A percentile compares a stretch with the other conserved stretches of the same genome.
These are phyloP conservation scores for Scleromitrula shiraiana DNA, from an alignment of 2,329 filamentous ascomycete species.

Conservation along the genomic window DNA sequence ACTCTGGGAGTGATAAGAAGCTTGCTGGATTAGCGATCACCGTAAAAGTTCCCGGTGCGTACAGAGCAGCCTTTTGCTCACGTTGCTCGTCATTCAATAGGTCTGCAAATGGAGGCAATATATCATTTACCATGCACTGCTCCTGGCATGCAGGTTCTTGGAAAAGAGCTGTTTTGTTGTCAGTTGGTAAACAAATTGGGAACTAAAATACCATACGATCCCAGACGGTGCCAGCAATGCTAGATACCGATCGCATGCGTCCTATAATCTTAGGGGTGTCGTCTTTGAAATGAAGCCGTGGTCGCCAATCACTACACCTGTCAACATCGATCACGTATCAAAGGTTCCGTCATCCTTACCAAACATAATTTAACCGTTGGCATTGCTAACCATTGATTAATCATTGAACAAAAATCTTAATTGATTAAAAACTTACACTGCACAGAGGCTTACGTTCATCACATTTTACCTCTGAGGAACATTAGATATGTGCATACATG, in stretches of 20 bases:
- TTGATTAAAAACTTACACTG: background rate
- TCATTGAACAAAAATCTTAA: background rate
- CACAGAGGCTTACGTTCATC: background rate
- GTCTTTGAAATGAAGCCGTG: slow-evolving; percentile 45
- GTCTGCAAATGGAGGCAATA: slow-evolving; percentile 44
- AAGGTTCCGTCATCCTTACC: background rate
- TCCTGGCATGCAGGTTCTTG: background rate
- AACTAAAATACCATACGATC: slow-evolving; percentile 38
- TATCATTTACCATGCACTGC: slow-evolving; percentile 30
- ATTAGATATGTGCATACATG: background rate
- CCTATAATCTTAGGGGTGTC: slow-evolving; percentile 43
- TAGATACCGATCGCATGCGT: slow-evolving; percentile 44
- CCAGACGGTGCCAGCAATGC: slow-evolving; percentile 45
- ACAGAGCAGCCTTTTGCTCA: slow-evolving; percentile 45
- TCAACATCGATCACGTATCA: background rate
- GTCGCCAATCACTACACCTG: slow-evolving; percentile 43
- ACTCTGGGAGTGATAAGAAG: slow-evolving; percentile 44
- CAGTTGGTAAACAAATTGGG: background rate
- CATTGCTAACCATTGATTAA: slow-evolving; percentile 1
- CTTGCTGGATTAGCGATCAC: slow-evolving; percentile 47
- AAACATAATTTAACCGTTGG: background rate
- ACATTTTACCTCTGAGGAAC: slow-evolving; percentile 5
- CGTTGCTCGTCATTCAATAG: slow-evolving; percentile 50
- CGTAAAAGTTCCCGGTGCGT: slow-evolving; percentile 45
- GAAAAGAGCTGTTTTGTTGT: background rate